Conservation (phyloP, 1,139 yeast species). For the Hemisphaericaspora xylanilytica region DNA sequence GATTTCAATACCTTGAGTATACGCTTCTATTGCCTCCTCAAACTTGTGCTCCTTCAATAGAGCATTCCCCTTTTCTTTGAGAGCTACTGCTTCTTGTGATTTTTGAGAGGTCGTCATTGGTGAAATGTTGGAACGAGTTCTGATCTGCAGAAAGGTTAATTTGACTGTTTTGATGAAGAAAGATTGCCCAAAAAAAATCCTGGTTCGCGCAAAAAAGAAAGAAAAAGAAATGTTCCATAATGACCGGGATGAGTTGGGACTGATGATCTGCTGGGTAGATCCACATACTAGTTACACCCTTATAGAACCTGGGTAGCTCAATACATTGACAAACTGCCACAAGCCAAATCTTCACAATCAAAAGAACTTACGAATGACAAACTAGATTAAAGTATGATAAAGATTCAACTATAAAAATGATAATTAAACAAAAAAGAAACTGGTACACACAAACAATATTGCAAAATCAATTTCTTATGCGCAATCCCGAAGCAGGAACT, state of each 20-base stretch:
- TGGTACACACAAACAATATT: neutral
- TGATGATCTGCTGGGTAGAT: no score
- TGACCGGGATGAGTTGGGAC: no score
- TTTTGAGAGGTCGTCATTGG: constrained; percentile 3
- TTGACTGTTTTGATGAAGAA: neutral
- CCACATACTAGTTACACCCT: no score
- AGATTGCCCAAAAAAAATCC: neutral
- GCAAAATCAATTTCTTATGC: constrained; percentile 33
- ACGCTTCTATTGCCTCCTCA: constrained; percentile 65
- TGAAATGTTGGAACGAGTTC: neutral
- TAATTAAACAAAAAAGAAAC: neutral
- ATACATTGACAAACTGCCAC: no score
- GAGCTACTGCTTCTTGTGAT: constrained; percentile 44
- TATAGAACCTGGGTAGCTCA: no score
- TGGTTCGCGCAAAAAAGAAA: neutral
- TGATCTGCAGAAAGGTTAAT: neutral
- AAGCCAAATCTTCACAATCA: no score
- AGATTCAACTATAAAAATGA: neutral
- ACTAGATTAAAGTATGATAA: no score
- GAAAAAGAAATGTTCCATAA: no score
- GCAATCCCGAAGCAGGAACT: constrained; percentile 92
- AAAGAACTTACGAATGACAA: no score
- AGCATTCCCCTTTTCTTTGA: constrained; percentile 74
- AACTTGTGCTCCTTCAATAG: constrained; percentile 61
- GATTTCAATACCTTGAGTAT: constrained; percentile 74